A percentile compares a stretch with the other conserved stretches of the same genome.
Evolutionary conservation across 2,329 filamentous ascomycete species (phyloP).

Genomic region (Periconia macrospinosa): DNA sequence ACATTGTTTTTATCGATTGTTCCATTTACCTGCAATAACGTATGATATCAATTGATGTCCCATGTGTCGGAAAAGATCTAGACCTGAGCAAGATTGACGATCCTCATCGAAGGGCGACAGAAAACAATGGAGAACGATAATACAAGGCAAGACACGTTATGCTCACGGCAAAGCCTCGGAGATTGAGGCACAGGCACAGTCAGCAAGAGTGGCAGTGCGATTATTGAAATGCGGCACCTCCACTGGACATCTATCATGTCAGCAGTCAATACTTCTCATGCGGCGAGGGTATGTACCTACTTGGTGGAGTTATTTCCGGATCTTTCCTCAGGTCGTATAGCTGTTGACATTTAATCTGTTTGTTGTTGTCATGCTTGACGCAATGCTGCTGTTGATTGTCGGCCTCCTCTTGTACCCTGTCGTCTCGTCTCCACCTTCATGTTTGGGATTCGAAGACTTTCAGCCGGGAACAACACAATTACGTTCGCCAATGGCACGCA

Average conservation of each 20-base stretch:
- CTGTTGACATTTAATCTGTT: too few relatives aligned
- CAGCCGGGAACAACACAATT: neutral
- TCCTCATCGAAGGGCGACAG: neutral
- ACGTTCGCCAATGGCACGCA: constrained; percentile 7
- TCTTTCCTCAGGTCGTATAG: too few relatives aligned
- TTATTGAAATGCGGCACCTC: too few relatives aligned
- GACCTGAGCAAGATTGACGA: neutral
- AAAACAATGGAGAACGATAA: neutral
- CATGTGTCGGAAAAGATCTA: neutral
- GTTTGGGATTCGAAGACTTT: neutral
- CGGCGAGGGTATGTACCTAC: too few relatives aligned
- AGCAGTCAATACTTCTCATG: too few relatives aligned
- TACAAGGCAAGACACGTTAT: neutral
- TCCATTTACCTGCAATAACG: neutral
- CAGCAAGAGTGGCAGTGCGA: neutral
- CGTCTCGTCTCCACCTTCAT: neutral
- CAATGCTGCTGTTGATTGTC: neutral
- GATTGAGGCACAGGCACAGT: neutral
- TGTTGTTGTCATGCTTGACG: neutral
- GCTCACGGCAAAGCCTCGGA: neutral
- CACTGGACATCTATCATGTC: too few relatives aligned
- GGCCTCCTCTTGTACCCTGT: too few relatives aligned
- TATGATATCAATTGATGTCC: neutral
- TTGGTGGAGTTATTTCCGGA: too few relatives aligned
- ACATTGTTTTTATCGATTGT: too few relatives aligned